A percentile compares a stretch with the other conserved stretches of the same genome.
Evolutionary conservation across 306 rosid species (phyloP).

Genomic region (Prunus armeniaca): DNA sequence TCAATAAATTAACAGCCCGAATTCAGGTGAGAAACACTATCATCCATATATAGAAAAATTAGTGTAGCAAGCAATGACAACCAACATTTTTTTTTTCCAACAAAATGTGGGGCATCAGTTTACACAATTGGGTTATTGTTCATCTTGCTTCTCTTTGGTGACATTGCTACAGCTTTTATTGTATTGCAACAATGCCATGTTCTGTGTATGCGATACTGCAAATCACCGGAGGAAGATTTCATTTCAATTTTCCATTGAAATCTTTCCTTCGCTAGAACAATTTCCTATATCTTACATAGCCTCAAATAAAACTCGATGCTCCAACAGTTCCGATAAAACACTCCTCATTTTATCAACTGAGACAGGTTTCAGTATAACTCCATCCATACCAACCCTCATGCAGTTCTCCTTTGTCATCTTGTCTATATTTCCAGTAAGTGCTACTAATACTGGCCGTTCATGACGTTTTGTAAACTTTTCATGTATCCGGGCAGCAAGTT

Average conservation of each 20-base stretch:
- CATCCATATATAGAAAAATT: too few relatives aligned
- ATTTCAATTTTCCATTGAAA: background rate
- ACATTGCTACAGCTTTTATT: constrained; percentile 22
- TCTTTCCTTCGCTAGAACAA: constrained; percentile 3
- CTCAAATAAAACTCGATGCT: constrained; percentile 64
- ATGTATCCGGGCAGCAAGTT: constrained; percentile 52
- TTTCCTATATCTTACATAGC: constrained; percentile 36
- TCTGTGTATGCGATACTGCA: constrained; percentile 33
- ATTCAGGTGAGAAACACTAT: too few relatives aligned
- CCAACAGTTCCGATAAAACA: constrained; percentile 68
- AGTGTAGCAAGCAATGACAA: too few relatives aligned
- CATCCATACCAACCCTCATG: constrained; percentile 76
- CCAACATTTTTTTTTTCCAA: too few relatives aligned
- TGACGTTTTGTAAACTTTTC: constrained; percentile 65
- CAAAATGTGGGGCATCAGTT: background rate
- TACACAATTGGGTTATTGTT: background rate
- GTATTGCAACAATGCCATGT: constrained; percentile 13
- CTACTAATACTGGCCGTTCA: constrained; percentile 71
- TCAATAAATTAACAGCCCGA: too few relatives aligned
- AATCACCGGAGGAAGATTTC: background rate
- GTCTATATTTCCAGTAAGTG: constrained; percentile 72
- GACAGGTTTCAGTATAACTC: constrained; percentile 76
- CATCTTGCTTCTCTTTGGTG: background rate
- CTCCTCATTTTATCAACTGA: constrained; percentile 89
- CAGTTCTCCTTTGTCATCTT: constrained; percentile 74